Evolutionary conservation across 1,139 yeast species (phyloP), one percentile per base, ranked within the genome.

Genomic region (Waltiozyma sp.): DNA sequence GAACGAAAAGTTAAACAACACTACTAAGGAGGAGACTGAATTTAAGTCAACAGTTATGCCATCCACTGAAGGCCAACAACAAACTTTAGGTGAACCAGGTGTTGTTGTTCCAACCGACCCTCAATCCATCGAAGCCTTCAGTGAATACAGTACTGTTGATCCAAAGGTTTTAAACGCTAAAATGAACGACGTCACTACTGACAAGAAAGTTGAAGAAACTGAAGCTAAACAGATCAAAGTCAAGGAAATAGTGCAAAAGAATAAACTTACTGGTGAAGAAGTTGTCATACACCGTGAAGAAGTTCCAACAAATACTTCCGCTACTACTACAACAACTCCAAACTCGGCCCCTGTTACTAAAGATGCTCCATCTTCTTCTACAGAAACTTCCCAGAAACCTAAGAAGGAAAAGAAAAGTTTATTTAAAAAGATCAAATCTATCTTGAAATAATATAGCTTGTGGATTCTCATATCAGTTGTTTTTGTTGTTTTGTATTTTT

Each of bases 71-170:
- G 81, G 75, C 52, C 49, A 63, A 43, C 77, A 75, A 49, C 62
- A 63, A 38, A 59, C 69, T 15, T 39, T 51, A 38, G 83, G 83
- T 36, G 85, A 77, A 59, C 80, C 85, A 36, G 85, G 84, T 43
- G 67, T 64, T 59, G 75, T 59, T 47, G 67, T 66, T 60, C 78
- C 65, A 57, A 62, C 57, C 49, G 70, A 65, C 64, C 61, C 68
- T 52, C 68, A 57, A 65, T 75, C 51, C 37, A 76, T 81, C 36
- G 39, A 46, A 19, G 50, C 44, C 23, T 47, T 47, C 45, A 37
- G 41, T 19, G 45, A 47, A 24, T 46, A 46, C 21, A 24, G 47
- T 15, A 38, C 43, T 31, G 51, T 48, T 23, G 44, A 46, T 49
- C 72, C 79, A 37, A 73, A 72, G 57, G 59, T 68, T 24, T 62